These are phyloP conservation scores for Boletus vinaceobasis DNA, from an alignment of 768 basidiomycete species.

Conservation along the genomic window DNA sequence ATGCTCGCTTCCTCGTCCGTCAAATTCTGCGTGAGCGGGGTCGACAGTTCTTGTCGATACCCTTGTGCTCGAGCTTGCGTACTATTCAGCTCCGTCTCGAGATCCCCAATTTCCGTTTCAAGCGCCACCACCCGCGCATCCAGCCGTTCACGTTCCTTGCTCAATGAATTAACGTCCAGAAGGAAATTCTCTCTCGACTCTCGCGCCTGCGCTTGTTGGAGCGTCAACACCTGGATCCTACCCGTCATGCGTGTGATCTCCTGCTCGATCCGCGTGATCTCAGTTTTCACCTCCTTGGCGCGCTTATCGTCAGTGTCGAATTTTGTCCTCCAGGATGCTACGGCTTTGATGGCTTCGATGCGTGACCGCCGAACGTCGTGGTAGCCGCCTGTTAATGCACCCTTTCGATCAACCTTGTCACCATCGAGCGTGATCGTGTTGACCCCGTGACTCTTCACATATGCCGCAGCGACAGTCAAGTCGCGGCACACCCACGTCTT, in stretches of 20 bases:
- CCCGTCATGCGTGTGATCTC: constrained; percentile 78
- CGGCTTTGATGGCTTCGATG: constrained; percentile 78
- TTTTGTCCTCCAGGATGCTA: constrained; percentile 72
- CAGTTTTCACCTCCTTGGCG: constrained; percentile 69
- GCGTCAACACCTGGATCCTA: constrained; percentile 62
- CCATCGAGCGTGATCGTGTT: constrained; percentile 98
- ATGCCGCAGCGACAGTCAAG: constrained; percentile 87
- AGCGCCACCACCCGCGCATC: constrained; percentile 57
- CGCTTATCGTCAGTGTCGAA: constrained; percentile 62
- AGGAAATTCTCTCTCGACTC: constrained; percentile 64
- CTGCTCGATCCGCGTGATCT: constrained; percentile 74
- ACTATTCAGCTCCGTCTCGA: constrained; percentile 65
- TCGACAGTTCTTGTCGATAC: constrained; percentile 65
- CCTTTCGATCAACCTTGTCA: constrained; percentile 96
- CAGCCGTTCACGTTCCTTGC: constrained; percentile 68
- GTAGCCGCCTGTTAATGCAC: constrained; percentile 93
- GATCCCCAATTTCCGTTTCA: constrained; percentile 65
- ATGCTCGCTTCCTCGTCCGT: constrained; percentile 65
- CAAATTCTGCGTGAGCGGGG: constrained; percentile 72
- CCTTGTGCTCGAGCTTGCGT: constrained; percentile 62
- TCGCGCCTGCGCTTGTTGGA: constrained; percentile 67
- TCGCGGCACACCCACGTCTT: constrained; percentile 96
- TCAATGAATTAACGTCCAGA: constrained; percentile 56
- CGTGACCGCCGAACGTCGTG: constrained; percentile 89
- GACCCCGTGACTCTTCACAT: constrained; percentile 90